A percentile compares a stretch with the other conserved stretches of the same genome.
Evolutionary conservation across 1,284 basidiomycete species (phyloP).

Genomic region (Trichosporon ovoides): DNA sequence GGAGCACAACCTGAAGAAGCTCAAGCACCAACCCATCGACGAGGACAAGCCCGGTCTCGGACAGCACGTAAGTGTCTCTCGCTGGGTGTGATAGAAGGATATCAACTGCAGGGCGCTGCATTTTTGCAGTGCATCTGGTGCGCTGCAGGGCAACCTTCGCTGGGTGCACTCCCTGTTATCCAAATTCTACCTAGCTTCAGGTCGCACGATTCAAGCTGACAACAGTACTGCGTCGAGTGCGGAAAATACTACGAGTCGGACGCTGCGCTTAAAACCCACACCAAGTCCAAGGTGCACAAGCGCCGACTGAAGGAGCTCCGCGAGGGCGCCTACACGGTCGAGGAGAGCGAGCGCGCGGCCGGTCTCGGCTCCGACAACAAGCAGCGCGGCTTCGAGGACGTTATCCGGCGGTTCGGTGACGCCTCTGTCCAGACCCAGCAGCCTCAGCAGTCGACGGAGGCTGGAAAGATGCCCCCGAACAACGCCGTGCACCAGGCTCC

Average conservation of each 20-base stretch:
- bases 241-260: conserved; percentile 87
- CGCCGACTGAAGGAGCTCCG: conserved; percentile 70
- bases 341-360: conserved; percentile 75
- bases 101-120: neutral
- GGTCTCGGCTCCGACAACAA: conserved; percentile 60
- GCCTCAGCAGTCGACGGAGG: neutral
- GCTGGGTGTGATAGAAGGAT: neutral
- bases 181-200: neutral
- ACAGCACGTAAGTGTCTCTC: conserved; percentile 59
- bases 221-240: conserved; percentile 80
- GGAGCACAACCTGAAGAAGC: conserved; percentile 67
- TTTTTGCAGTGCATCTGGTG: too few relatives aligned
- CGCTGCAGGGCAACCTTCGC: too few relatives aligned
- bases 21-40: conserved; percentile 82
- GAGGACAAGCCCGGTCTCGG: conserved; percentile 82
- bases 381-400: conserved; percentile 47
- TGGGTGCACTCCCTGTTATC: too few relatives aligned
- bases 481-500: neutral
- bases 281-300: conserved; percentile 63
- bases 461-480: conserved; percentile 1
- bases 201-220: conserved; percentile 12
- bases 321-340: conserved; percentile 79
- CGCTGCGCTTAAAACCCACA: conserved; percentile 68
- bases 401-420: conserved; percentile 37
- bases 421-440: conserved; percentile 5